Evolutionary conservation across 306 rosid species (phyloP).

Genomic region (Calophaca sinica): DNA sequence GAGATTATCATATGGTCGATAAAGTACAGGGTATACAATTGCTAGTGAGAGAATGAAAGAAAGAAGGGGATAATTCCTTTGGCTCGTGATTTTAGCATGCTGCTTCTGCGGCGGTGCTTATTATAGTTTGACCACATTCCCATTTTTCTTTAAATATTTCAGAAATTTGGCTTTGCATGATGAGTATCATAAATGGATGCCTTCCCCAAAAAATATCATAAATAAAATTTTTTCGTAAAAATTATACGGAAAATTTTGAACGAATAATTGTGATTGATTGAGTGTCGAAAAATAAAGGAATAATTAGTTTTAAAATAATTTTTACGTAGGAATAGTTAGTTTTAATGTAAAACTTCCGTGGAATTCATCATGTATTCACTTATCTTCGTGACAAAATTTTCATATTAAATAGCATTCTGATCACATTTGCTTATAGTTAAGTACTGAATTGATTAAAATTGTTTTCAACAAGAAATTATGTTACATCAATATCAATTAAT

Average conservation of each 20-base stretch:
- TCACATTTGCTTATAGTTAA: too few relatives aligned
- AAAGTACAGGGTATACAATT: not conserved
- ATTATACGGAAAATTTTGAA: not conserved
- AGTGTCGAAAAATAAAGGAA: not conserved
- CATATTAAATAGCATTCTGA: too few relatives aligned
- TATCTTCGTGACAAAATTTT: too few relatives aligned
- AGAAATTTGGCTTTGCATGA: slow-evolving; percentile 8
- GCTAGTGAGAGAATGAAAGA: slow-evolving; percentile 6
- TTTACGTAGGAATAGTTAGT: too few relatives aligned
- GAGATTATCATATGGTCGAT: slow-evolving; percentile 30
- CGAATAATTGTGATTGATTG: not conserved
- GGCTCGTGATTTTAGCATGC: not conserved
- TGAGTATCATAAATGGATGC: not conserved
- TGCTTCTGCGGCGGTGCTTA: not conserved
- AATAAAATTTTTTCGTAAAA: not conserved
- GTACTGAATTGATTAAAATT: too few relatives aligned
- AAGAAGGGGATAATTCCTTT: not conserved
- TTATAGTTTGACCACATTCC: not conserved
- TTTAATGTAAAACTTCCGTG: too few relatives aligned
- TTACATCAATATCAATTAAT: too few relatives aligned
- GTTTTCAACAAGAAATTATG: too few relatives aligned
- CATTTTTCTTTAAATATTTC: not conserved
- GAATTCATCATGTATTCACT: too few relatives aligned
- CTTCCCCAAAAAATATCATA: too few relatives aligned
- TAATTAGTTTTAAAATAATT: too few relatives aligned